Conservation (phyloP, 371 early-diverging fungal genomes). For the Funneliformis caledonium region DNA sequence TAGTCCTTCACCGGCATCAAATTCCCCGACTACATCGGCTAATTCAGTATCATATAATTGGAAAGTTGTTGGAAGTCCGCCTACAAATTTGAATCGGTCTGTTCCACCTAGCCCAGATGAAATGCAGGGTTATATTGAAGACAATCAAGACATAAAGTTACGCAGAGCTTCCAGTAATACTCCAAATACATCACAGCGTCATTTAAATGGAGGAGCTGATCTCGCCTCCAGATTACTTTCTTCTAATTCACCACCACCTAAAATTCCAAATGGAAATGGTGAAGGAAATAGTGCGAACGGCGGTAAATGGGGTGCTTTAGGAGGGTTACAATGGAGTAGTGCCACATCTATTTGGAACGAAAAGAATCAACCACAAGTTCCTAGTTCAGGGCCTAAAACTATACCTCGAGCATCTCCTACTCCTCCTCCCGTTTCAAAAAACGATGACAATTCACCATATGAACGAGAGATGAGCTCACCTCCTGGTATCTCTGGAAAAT, state of each 20-base stretch:
- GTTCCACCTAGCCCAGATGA: slow-evolving; percentile 33
- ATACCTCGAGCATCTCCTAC: slow-evolving; percentile 32
- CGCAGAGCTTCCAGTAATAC: slow-evolving; percentile 22
- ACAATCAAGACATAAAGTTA: slow-evolving; percentile 23
- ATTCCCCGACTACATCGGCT: slow-evolving; percentile 33
- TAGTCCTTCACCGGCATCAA: slow-evolving; percentile 36
- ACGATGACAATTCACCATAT: slow-evolving; percentile 39
- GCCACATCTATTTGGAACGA: slow-evolving; percentile 36
- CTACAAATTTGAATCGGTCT: slow-evolving; percentile 14
- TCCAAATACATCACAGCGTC: slow-evolving; percentile 28
- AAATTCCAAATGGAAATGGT: slow-evolving; percentile 30
- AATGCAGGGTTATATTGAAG: slow-evolving; percentile 20
- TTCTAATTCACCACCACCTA: slow-evolving; percentile 28
- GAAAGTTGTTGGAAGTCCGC: slow-evolving; percentile 40
- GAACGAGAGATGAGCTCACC: slow-evolving; percentile 40
- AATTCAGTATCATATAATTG: slow-evolving; percentile 19
- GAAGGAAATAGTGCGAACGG: slow-evolving; percentile 26
- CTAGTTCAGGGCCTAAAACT: slow-evolving; percentile 29
- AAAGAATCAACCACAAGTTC: slow-evolving; percentile 30
- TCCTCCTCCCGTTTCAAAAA: slow-evolving; percentile 31
- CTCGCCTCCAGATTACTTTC: slow-evolving; percentile 30
- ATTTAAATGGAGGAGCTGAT: slow-evolving; percentile 33
- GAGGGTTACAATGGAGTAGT: slow-evolving; percentile 33
- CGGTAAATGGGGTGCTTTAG: slow-evolving; percentile 37
- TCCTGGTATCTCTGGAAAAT: slow-evolving; percentile 36